phyloP scores from a whole-genome alignment of 2,329 filamentous ascomycete species.

The Ophiostoma sp. region DNA sequence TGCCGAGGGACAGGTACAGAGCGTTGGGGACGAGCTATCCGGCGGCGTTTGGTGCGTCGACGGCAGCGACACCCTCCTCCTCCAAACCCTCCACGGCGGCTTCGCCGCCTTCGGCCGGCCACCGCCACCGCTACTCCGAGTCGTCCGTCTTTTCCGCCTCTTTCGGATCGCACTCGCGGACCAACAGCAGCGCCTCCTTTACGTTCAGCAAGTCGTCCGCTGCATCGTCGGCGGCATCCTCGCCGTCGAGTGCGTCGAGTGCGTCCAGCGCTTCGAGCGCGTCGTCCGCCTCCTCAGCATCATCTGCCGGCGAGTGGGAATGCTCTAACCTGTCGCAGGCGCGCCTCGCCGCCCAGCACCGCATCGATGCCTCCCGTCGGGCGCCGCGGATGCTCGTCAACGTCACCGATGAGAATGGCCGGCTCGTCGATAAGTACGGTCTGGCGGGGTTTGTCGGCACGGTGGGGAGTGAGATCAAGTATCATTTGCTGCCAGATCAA shows the following conservation, averaged over 20 bases:
- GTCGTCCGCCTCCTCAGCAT: not conserved
- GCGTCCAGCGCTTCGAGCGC: not conserved
- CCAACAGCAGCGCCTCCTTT: slow-evolving; percentile 23
- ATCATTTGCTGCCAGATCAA: slow-evolving; percentile 59
- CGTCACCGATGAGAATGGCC: slow-evolving; percentile 55
- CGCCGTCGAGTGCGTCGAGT: not conserved
- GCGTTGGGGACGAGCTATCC: not conserved
- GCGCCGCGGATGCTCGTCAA: slow-evolving; percentile 59
- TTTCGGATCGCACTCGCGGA: slow-evolving; percentile 22
- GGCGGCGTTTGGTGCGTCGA: not conserved
- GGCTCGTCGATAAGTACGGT: slow-evolving; percentile 52
- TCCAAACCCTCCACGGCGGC: not conserved
- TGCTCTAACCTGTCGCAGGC: slow-evolving; percentile 48
- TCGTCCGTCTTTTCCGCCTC: slow-evolving; percentile 20
- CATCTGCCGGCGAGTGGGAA: not conserved
- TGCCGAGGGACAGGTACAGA: slow-evolving; percentile 50
- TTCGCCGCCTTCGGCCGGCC: not conserved
- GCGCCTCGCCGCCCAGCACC: slow-evolving; percentile 64
- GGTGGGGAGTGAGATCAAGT: slow-evolving; percentile 58
- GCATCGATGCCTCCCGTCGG: slow-evolving; percentile 59
- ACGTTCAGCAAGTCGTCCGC: not conserved
- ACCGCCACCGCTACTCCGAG: slow-evolving; percentile 18
- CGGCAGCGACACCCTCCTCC: too few relatives aligned
- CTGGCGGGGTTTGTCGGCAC: slow-evolving; percentile 64
- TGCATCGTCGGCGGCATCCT: not conserved